phyloP scores from a whole-genome alignment of 169 alveolate species.

The Blepharisma undulans region DNA sequence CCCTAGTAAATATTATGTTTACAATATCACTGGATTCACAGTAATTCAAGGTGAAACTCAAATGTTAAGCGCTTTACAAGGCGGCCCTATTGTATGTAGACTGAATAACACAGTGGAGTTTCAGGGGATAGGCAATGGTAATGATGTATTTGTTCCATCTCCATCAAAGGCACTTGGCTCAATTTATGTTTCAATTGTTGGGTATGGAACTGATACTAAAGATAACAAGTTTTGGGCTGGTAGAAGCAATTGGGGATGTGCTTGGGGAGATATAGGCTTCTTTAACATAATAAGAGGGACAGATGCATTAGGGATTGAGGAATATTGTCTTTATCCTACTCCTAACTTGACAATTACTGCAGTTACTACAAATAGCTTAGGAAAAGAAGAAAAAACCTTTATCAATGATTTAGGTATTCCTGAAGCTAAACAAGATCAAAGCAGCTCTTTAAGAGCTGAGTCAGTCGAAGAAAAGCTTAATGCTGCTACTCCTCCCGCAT shows the following conservation, averaged over 20 bases:
- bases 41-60: conserved; percentile 65
- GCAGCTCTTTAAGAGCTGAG: too few relatives aligned
- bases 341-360: too few relatives aligned
- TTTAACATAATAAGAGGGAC: conserved; percentile 73
- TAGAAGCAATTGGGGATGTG: conserved; percentile 85
- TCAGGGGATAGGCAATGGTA: conserved; percentile 60
- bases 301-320: background rate
- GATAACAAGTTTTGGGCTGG: conserved; percentile 70
- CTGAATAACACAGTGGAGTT: conserved; percentile 60
- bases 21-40: conserved; percentile 56
- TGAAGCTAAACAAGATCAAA: conserved; percentile 35
- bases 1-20: conserved; percentile 50
- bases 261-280: conserved; percentile 88
- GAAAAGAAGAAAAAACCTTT: background rate
- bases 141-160: too few relatives aligned
- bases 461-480: too few relatives aligned
- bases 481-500: conserved; percentile 58
- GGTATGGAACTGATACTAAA: conserved; percentile 73
- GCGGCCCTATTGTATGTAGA: conserved; percentile 78
- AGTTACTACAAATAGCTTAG: background rate
- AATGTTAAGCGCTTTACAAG: conserved; percentile 62
- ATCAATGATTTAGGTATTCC: conserved; percentile 35
- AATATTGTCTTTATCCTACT: background rate
- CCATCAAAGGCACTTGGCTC: too few relatives aligned
- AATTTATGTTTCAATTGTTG: conserved; percentile 63